Base-by-base conservation (phyloP, 2,329 filamentous ascomycete species). In the Didymella pinodella region DNA sequence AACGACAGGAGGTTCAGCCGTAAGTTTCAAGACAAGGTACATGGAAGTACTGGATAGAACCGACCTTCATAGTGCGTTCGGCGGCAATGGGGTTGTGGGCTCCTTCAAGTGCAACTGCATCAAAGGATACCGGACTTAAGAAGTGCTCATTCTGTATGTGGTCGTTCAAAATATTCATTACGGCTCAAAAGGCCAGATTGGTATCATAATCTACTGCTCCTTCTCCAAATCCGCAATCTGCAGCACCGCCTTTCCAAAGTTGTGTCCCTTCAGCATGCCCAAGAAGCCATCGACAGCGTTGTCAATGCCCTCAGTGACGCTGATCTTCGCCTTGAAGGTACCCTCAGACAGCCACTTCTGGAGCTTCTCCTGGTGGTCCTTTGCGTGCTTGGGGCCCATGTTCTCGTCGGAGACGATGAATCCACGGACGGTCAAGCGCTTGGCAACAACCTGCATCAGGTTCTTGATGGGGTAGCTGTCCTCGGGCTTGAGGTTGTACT, bases 181-280 rank as follows among this genome's bases (percentile, higher is more conserved):
- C 25, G 53, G 53, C 53, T 45, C 46, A 45, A 28, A 7, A 36
- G 44, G 38, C 53, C 46, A 45, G 28, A 4, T 38, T 62, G 59
- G 51, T 59, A 59, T 62, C 50, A 55, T 54, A 55, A 53, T 56
- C 47, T 62, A 62, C 55, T 66, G 62, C 44, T 75, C 73, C 65
- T 71, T 70, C 50, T 68, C 65, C 53, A 77, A 47, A 57, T 77
- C 73, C 32, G 76, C 74, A 67, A 89, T 86, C 82, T 91, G 90
- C 69, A 95, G 71, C 22, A 95, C 85, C 16, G 91, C 90, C 85
- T 96, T 96, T 67, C 92, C 92, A 78, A 93, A 91, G 81, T 96
- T 96, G 77, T 90, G 85, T 47, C 92, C 92, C 70, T 85, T 76
- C 54, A 95, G 83, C 81, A 96, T 88, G 12, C 87, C 90, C 12